Conservation (phyloP, 345 rosid species). For the Rhizophora mangle region DNA sequence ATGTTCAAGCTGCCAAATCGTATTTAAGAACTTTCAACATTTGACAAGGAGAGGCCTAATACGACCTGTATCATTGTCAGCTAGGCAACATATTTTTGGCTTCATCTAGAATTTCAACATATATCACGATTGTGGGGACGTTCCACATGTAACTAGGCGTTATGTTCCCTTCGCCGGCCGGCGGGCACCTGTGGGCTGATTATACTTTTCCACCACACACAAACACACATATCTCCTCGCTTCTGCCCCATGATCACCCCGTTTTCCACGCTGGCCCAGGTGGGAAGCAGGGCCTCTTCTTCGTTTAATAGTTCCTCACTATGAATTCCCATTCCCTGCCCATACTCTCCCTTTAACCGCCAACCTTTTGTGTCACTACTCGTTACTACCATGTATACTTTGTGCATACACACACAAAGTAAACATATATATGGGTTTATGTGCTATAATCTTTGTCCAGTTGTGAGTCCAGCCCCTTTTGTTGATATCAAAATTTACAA, state of each 20-base stretch:
- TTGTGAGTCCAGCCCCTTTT: not conserved
- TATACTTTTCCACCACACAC: not conserved
- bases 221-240: no score
- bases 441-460: not conserved
- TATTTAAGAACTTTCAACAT: no score
- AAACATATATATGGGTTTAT: no score
- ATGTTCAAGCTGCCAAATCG: no score
- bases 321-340: not conserved
- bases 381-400: no score
- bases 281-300: no score
- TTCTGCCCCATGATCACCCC: not conserved
- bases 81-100: no score
- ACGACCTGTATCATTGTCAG: no score
- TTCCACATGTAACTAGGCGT: not conserved
- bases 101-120: no score
- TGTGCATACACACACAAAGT: no score
- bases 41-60: no score
- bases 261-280: not conserved
- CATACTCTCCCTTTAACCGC: not conserved
- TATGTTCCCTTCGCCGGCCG: not conserved
- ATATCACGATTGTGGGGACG: not conserved
- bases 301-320: not conserved
- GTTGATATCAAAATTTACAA: conserved; percentile 3
- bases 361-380: not conserved
- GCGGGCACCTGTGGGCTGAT: not conserved